Evolutionary conservation across 192 early-diverging fungal species (phyloP), one percentile per base, ranked within the genome.

Genomic region (Coemansia asiatica): DNA sequence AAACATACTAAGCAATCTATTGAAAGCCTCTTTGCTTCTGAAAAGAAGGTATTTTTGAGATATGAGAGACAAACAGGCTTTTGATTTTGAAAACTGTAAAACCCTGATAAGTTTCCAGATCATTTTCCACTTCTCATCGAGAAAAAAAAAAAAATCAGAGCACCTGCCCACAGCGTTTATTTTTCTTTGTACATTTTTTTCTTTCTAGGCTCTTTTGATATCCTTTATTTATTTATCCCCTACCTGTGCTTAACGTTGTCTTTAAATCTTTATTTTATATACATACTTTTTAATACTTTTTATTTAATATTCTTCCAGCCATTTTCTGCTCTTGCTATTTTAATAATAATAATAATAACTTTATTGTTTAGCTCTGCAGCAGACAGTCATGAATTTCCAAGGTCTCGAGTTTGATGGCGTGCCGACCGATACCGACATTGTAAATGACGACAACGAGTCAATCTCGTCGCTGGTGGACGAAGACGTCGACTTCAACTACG

Each of bases 401-500:
- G 74, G 67, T 55, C 70, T 76, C 16, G 79, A 81, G 56, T 76
- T 81, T 31, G 74, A 76, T 46, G 79, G 79, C 9, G 74, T 76
- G 47, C 74, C 79, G n/a, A 67, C 64, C 0, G 77, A 75, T 63
- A 38, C 66, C 9, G 74, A 76, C 61, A 59, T 57, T 35, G 57
- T 64, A 10, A 59, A 58, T 13, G 70, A 73, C 60, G 71, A 81
- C 64, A 68, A 73, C 35, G 79, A 72, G 56, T 75, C 78, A 0
- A 29, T 68, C 19, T 66, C 75, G 18, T 76, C 79, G 19, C 60
- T 76, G 62, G 26, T 74, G 0, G 73, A 75, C 71, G 77, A 81
- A 53, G 80, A 80, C 47, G 88, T 91, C 26, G 88, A 91, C 81
- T 84, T 81, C 62, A 63, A 60, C 35, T 68, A 77, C 48, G 88